Evolutionary conservation across 306 rosid genomes (phyloP).

Genomic region (Fragaria vesca): DNA sequence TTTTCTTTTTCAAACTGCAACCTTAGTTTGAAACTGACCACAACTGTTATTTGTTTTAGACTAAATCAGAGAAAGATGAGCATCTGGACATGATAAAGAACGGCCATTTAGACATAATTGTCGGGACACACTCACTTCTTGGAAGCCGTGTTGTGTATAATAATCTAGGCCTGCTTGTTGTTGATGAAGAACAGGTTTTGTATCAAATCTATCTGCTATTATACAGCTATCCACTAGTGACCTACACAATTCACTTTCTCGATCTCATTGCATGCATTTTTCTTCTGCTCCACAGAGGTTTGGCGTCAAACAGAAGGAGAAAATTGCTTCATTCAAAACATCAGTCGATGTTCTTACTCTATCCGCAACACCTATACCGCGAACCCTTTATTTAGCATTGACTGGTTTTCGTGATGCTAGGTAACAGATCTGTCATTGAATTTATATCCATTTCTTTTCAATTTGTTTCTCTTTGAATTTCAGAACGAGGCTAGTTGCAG

Average conservation of each 20-base stretch:
- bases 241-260: conserved; percentile 11
- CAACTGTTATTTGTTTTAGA: conserved; percentile 56
- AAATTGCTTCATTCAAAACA: conserved; percentile 90
- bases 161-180: conserved; percentile 91
- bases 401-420: conserved; percentile 98
- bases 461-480: conserved; percentile 12
- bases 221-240: conserved; percentile 25
- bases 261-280: conserved; percentile 24
- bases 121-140: conserved; percentile 96
- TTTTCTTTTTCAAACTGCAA: conserved; percentile 13
- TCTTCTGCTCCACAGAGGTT: conserved; percentile 60
- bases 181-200: conserved; percentile 96
- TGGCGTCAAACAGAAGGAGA: conserved; percentile 98
- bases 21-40: conserved; percentile 35
- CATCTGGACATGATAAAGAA: conserved; percentile 67
- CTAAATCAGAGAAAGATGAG: conserved; percentile 73
- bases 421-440: conserved; percentile 42
- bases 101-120: conserved; percentile 74
- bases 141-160: conserved; percentile 84
- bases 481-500: not conserved
- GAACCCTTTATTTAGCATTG: conserved; percentile 93
- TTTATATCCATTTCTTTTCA: conserved; percentile 3
- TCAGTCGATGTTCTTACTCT: conserved; percentile 90
- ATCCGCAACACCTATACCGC: conserved; percentile 95
- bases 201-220: conserved; percentile 17